These are phyloP conservation scores for Xylaria cubensis DNA, from an alignment of 495 filamentous ascomycete species.

Conservation along the genomic window DNA sequence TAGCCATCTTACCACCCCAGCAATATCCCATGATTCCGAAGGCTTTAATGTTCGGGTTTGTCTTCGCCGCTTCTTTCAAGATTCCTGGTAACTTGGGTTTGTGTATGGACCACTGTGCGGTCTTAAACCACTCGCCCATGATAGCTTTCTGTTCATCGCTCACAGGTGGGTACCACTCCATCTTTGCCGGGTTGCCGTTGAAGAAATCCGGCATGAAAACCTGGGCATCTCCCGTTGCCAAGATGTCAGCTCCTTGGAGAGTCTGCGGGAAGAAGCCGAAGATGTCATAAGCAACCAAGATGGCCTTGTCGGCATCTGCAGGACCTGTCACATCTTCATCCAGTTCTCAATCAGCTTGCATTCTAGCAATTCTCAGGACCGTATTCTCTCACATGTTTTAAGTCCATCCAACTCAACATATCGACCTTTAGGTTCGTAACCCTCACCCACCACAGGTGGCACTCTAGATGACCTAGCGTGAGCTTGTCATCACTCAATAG, in stretches of 20 bases:
- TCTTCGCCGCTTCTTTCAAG: constrained; percentile 27
- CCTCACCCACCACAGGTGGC: constrained; percentile 62
- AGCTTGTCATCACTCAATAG: background rate
- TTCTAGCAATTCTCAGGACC: background rate
- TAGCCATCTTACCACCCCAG: constrained; percentile 40
- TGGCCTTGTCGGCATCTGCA: constrained; percentile 57
- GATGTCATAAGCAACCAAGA: constrained; percentile 63
- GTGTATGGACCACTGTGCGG: constrained; percentile 24
- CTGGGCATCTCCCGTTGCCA: constrained; percentile 50
- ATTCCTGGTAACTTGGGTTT: constrained; percentile 27
- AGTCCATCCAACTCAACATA: constrained; percentile 66
- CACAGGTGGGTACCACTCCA: constrained; percentile 34
- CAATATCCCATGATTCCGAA: constrained; percentile 40
- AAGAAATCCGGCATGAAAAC: constrained; percentile 68
- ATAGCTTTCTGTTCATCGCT: constrained; percentile 30
- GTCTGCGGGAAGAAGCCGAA: constrained; percentile 64
- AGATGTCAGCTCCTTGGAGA: constrained; percentile 64
- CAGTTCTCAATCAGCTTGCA: background rate
- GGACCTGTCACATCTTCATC: constrained; percentile 60
- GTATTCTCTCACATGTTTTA: constrained; percentile 61
- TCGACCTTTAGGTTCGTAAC: constrained; percentile 65
- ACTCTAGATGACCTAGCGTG: constrained; percentile 30
- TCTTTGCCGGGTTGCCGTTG: constrained; percentile 50
- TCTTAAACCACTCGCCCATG: constrained; percentile 27
- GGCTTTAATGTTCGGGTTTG: constrained; percentile 30